Evolutionary conservation across 2,329 filamentous ascomycete species (phyloP).

Genomic region (Corniculantispora saksenae): DNA sequence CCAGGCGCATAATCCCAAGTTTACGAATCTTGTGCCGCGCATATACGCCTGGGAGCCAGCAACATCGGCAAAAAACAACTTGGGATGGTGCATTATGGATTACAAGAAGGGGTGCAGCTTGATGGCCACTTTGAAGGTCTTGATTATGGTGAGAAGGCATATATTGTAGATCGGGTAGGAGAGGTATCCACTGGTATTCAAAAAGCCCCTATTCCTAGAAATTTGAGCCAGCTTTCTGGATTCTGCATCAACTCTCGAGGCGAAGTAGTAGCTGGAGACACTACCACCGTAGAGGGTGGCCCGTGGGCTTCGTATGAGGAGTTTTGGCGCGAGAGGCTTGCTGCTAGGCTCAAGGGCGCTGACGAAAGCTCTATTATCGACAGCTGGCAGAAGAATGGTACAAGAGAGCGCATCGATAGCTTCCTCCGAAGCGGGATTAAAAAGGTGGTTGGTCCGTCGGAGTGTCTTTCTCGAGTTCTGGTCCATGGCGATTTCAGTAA

Average conservation of each 20-base stretch:
- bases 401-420: background rate
- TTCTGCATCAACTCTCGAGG: background rate
- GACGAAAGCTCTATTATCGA: background rate
- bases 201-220: background rate
- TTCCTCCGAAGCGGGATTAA: background rate
- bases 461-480: background rate
- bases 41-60: background rate
- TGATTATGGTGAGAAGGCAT: background rate
- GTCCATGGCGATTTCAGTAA: background rate
- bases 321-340: background rate
- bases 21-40: background rate
- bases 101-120: background rate
- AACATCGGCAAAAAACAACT: background rate
- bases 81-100: background rate
- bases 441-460: background rate
- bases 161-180: background rate
- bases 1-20: background rate
- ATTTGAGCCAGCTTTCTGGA: background rate
- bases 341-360: background rate
- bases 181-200: background rate
- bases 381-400: background rate
- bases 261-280: background rate
- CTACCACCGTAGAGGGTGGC: background rate
- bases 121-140: background rate
- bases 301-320: background rate